Evolutionary conservation across 768 basidiomycete genomes (phyloP), one percentile per base, ranked within the genome.

Genomic region (Kwoniella newhampshirensis): DNA sequence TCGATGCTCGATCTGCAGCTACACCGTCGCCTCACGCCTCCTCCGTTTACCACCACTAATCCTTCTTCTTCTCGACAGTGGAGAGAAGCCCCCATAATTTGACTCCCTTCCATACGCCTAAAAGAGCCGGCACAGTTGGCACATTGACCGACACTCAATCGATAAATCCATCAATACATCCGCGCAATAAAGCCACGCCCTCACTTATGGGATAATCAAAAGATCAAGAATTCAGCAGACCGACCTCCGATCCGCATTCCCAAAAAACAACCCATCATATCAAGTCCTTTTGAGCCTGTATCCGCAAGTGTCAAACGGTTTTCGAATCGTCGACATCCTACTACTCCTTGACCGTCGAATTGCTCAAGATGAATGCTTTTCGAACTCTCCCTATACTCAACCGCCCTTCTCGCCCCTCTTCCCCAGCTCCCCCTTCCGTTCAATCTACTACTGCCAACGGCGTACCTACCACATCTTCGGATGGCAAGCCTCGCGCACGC

Each of bases 31-130:
- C 28, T 58, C 62, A 23, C 49, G 57, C 27, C 69, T 71, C 36
- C 71, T 70, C 54, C 62, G 71, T 28, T 62, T 73, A 23, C 68
- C 71, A 43, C 68, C 68, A 25, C 62, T 68, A 25, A 71, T 73
- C 60, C 67, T 72, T 53, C 53, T 64, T 25, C 63, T 75, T 17
- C 65, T 73, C 57, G 68, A 68, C 60, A 66, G 63, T 48, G 74
- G 68, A 55, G 72, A 65, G 57, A 75, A 75, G 58, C 74, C 74
- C 51, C 74, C 74, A 62, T 75, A 75, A 75, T 62, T 75, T 59
- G 67, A 44, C 62, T 68, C 28, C 60, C 26, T 11, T 37, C 48
- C 15, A 36, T 13, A 35, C 15, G 18, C 21, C 13, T 27, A 17
- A 18, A 41, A 51, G 12, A 49, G 41, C 49, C 56, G 51, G 56